These are phyloP conservation scores for Coemansia sp. DNA, from an alignment of 192 early-diverging fungal species.

Conservation along the genomic window DNA sequence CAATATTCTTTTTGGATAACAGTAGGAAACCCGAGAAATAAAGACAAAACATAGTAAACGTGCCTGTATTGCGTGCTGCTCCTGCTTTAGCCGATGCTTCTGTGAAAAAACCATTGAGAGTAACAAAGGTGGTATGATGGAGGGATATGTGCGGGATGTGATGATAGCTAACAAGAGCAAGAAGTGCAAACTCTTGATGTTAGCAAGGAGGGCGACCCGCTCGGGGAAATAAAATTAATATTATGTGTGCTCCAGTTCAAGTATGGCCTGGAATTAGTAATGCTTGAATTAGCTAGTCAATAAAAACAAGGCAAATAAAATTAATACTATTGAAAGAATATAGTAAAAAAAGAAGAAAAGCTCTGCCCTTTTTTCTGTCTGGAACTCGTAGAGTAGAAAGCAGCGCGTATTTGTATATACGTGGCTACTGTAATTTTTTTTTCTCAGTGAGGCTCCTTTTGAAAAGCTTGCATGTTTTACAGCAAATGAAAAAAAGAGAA, in stretches of 20 bases:
- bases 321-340: neutral
- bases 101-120: neutral
- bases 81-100: neutral
- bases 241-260: neutral
- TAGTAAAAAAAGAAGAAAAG: neutral
- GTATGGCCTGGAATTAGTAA: neutral
- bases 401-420: neutral
- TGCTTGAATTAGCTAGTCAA: neutral
- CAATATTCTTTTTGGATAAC: too few species aligned
- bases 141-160: neutral
- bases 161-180: neutral
- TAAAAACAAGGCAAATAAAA: neutral
- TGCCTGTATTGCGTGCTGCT: neutral
- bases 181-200: neutral
- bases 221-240: neutral
- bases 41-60: neutral
- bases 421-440: neutral
- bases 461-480: neutral
- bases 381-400: neutral
- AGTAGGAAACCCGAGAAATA: too few species aligned
- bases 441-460: neutral
- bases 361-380: constrained; percentile 5
- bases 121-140: neutral
- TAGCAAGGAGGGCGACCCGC: neutral
- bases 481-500: neutral